phyloP scores from a whole-genome alignment of 1,284 basidiomycete species.

The Xerocomus amazonicus region DNA sequence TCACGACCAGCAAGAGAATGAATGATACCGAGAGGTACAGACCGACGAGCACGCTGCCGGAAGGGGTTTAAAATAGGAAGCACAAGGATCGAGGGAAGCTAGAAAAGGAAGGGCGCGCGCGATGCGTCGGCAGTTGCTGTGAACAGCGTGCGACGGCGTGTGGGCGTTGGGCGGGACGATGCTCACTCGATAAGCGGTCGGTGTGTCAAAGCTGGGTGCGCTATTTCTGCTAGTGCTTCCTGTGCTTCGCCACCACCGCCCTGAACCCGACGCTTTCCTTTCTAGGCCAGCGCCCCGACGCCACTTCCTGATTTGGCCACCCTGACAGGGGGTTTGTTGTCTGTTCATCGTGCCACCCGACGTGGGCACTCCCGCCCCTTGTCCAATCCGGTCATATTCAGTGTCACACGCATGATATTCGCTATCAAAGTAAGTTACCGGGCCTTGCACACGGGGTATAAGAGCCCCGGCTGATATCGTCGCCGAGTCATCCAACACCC shows the following conservation, averaged over 20 bases:
- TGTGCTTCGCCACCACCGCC: slow-evolving; percentile 23
- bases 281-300: slow-evolving; percentile 17
- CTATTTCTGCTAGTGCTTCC: slow-evolving; percentile 16
- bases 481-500: slow-evolving; percentile 22
- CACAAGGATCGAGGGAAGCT: background rate
- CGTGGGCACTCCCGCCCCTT: slow-evolving; percentile 29
- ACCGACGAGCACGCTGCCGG: no score
- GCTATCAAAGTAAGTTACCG: slow-evolving; percentile 24
- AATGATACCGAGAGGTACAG: no score
- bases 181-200: slow-evolving; percentile 19
- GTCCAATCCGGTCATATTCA: slow-evolving; percentile 17
- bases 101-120: slow-evolving; percentile 11
- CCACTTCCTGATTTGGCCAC: slow-evolving; percentile 19
- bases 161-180: slow-evolving; percentile 1
- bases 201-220: slow-evolving; percentile 12
- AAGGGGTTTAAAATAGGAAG: slow-evolving; percentile 9
- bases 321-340: slow-evolving; percentile 15
- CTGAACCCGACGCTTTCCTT: slow-evolving; percentile 21
- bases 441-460: slow-evolving; percentile 23
- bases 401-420: slow-evolving; percentile 8
- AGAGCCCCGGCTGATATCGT: slow-evolving; percentile 13
- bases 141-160: slow-evolving; percentile 17
- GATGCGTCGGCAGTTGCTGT: background rate
- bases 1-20: no score
- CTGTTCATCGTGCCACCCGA: slow-evolving; percentile 14